Base-by-base conservation (phyloP, 306 rosid species). In the Morella rubra region DNA sequence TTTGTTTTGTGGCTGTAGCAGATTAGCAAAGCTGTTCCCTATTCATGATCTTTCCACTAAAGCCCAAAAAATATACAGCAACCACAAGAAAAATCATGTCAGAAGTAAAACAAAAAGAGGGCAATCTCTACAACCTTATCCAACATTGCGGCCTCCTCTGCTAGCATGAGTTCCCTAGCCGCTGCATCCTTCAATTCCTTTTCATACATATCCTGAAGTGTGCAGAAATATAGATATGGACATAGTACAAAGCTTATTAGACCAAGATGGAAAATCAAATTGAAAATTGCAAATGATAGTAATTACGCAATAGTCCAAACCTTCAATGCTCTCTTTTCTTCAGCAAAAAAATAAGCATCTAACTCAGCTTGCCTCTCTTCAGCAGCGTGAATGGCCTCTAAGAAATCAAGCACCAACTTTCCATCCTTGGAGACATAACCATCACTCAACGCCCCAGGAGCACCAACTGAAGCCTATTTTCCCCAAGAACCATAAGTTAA, bases 371-470 rank as follows among this genome's bases (percentile, higher is more conserved):
- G 97, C 82, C 93, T 89, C 77, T 81, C 78, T 84, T 92, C 97
- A 13, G 96, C 97, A 76, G 96, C 84, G 84, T 95, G 99, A 86
- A 95, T 89, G 79, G 97, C 87, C 89, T 90, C 86, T 79, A 95
- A 77, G 84, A 95, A 95, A 84, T 90, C 97, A 74, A 90, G 73
- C 73, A 92, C 86, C 84, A 95, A 80, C 49, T 88, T 90, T 65
- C 97, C 97, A 89, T 92, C 96, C 85, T 92, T 87, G 66, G 96
- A 76, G 69, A 88, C 73, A 84, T 89, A 86, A 59, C 86, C 89
- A 82, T 87, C 92, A 58, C 86, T 81, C 80, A 81, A 71, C 73
- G 75, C 93, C 77, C 89, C 91, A 74, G 73, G 69, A 22, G 88
- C 86, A 90, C 62, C 75, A 79, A 55, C 69, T 44, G 72, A 78